Conservation (phyloP, 1,139 yeast genomes). For the Pichia sp. region DNA sequence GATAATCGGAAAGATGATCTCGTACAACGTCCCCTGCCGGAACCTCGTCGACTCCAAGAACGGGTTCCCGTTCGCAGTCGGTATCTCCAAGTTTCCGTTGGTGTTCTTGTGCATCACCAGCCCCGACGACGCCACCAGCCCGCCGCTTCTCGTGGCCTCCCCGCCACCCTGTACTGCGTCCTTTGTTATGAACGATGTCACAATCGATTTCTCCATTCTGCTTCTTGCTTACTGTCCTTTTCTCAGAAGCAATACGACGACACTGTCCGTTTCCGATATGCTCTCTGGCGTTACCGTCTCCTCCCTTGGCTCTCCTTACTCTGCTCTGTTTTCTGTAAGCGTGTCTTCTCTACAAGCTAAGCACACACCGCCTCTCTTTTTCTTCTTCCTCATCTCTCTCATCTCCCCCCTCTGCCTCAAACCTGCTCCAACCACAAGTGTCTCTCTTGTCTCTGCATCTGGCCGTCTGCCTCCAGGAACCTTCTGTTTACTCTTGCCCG, state of each 20-base stretch:
- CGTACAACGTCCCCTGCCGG: slow-evolving; percentile 22
- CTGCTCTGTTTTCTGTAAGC: not conserved
- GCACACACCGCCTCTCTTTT: not conserved
- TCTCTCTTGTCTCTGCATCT: not conserved
- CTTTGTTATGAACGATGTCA: not conserved
- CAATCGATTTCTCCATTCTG: not conserved
- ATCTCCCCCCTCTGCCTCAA: no score
- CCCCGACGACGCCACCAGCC: not conserved
- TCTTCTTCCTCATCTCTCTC: not conserved
- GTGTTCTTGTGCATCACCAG: not conserved
- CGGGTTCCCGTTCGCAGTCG: slow-evolving; percentile 19
- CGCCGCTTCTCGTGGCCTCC: not conserved
- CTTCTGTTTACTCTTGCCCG: not conserved
- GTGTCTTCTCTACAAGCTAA: not conserved
- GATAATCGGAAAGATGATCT: slow-evolving; percentile 22
- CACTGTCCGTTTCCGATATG: not conserved
- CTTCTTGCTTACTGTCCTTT: not conserved
- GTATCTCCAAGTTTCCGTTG: slow-evolving; percentile 5
- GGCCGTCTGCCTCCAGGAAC: not conserved
- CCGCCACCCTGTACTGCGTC: not conserved
- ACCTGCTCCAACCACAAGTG: not conserved
- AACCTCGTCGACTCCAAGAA: slow-evolving; percentile 14
- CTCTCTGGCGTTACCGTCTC: not conserved
- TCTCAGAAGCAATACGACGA: not conserved
- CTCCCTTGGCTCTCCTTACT: not conserved